Evolutionary conservation across 306 rosid genomes (phyloP).

Genomic region (Macrotyloma uniflorum): DNA sequence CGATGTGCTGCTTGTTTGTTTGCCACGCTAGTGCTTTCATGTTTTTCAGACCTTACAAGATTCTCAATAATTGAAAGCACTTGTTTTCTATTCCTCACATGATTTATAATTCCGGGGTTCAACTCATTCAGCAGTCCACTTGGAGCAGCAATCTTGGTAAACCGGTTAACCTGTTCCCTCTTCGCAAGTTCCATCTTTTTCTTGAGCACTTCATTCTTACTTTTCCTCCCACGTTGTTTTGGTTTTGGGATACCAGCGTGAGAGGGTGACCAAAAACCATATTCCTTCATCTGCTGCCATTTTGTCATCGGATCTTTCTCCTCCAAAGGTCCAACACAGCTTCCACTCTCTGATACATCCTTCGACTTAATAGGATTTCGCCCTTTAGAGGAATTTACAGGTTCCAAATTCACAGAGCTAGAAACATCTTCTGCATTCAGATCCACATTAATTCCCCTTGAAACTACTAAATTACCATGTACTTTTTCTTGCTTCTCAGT

Average conservation of each 20-base stretch:
- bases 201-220: slow-evolving; percentile 66
- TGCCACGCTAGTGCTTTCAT: slow-evolving; percentile 52
- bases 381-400: slow-evolving; percentile 45
- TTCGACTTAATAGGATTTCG: slow-evolving; percentile 51
- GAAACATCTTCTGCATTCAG: slow-evolving; percentile 74
- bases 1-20: slow-evolving; percentile 55
- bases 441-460: slow-evolving; percentile 62
- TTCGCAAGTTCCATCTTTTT: slow-evolving; percentile 83
- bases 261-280: slow-evolving; percentile 85
- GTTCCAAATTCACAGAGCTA: slow-evolving; percentile 53
- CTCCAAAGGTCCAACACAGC: slow-evolving; percentile 67
- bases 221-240: slow-evolving; percentile 75
- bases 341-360: slow-evolving; percentile 79
- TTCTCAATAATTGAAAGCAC: slow-evolving; percentile 93
- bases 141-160: slow-evolving; percentile 94
- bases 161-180: slow-evolving; percentile 82
- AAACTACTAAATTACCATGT: slow-evolving; percentile 22
- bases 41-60: slow-evolving; percentile 77
- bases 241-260: slow-evolving; percentile 90
- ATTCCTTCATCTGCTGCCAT: slow-evolving; percentile 92
- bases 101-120: slow-evolving; percentile 98
- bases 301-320: slow-evolving; percentile 68
- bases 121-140: slow-evolving; percentile 92
- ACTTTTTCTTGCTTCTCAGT: slow-evolving; percentile 42
- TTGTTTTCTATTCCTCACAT: slow-evolving; percentile 92